Conservation (phyloP, 2,329 filamentous ascomycete genomes). For the Zasmidium citrigriseum region DNA sequence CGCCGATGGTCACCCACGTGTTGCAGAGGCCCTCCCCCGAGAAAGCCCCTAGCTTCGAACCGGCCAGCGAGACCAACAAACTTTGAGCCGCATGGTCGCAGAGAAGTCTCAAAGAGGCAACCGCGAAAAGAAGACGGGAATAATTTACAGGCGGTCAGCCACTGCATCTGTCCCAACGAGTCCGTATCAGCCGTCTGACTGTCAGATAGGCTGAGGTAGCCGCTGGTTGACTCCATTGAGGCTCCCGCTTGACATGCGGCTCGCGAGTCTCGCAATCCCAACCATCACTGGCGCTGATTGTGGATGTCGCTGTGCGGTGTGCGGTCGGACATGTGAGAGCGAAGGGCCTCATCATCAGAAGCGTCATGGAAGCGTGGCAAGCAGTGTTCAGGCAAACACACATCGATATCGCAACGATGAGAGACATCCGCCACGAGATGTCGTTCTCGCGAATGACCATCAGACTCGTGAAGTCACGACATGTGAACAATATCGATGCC, state of each 20-base stretch:
- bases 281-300: neutral
- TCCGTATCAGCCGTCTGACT: neutral
- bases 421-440: neutral
- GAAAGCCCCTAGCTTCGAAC: neutral
- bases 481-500: neutral
- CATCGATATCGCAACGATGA: neutral
- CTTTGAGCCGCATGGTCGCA: neutral
- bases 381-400: neutral
- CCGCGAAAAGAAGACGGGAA: neutral
- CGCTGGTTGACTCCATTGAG: too few relatives aligned
- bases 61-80: neutral
- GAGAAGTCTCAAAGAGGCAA: neutral
- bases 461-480: neutral
- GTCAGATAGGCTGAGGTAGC: neutral
- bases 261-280: neutral
- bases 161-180: neutral
- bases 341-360: too few relatives aligned
- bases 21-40: too few relatives aligned
- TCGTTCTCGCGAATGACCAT: neutral
- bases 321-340: neutral
- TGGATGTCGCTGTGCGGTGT: neutral
- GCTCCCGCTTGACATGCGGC: neutral
- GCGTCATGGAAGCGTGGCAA: neutral
- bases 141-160: neutral
- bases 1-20: too few relatives aligned